Evolutionary conservation across 2,329 filamentous ascomycete species (phyloP), one percentile per base, ranked within the genome.

Genomic region (Colletotrichum noveboracense): DNA sequence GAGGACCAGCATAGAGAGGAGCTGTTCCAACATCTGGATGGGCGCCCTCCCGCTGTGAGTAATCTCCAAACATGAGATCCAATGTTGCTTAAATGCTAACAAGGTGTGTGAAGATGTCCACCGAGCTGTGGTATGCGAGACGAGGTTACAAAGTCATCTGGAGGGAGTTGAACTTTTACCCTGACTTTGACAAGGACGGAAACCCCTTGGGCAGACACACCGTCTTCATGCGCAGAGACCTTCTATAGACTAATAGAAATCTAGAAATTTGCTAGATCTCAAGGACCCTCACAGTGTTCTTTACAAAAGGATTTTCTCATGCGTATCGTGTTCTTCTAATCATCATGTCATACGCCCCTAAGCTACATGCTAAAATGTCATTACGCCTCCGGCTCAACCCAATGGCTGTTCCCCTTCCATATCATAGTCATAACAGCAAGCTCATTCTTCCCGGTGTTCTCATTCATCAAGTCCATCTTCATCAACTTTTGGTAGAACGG

Each of bases 401-500:
- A 34, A 9, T 58, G 24, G 2, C 75, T 74, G 24, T 79, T 71
- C 0, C 79, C 79, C 32, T 61, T 77, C 18, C 80, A 78, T 55
- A 78, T 80, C 55, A 72, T 71, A 70, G 78, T 74, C 79, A 81
- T 80, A 0, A 79, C 32, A 7, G 78, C 78, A 30, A 77, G 30
- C 7, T 62, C 52, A 48, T 43, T 24, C 4, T 76, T 79, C 6
- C 30, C 60, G 60, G 1, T 67, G 32, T 32, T 78, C 80, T 34
- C 58, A 9, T 61, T 61, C 1, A 83, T 24, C 28, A 84, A 55
- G 5, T 69, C 68, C 83, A 84, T 84, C n/a, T 73, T 79, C 79
- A 85, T 71, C 0, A 84, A 9, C 34, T 77, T 79, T 55, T 80
- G 69, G 13, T 85, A 85, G 3, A 85, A 85, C 0, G 83, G 83